Evolutionary conservation across 805 yeast genomes (phyloP).

Genomic region (Barnettozyma siamensis): DNA sequence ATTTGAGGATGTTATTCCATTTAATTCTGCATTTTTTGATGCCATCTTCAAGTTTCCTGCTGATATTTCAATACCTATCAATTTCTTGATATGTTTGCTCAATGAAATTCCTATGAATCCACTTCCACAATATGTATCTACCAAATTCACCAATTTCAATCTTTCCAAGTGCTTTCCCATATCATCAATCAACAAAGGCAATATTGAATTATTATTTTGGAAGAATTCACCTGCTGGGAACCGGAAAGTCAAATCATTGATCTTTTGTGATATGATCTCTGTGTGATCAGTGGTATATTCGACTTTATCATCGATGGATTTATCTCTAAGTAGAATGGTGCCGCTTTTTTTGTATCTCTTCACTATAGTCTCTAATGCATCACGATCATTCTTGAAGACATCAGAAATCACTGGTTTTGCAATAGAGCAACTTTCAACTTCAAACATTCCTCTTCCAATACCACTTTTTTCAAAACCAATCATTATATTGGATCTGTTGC

Average conservation of each 20-base stretch:
- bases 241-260: slow-evolving; percentile 66
- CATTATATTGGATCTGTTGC: slow-evolving; percentile 51
- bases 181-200: slow-evolving; percentile 74
- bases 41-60: slow-evolving; percentile 89
- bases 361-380: slow-evolving; percentile 37
- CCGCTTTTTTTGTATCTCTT: slow-evolving; percentile 68
- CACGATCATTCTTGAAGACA: slow-evolving; percentile 67
- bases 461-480: slow-evolving; percentile 76
- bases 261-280: slow-evolving; percentile 68
- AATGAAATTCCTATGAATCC: slow-evolving; percentile 88
- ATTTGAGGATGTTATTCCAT: slow-evolving; percentile 65
- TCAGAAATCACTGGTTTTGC: slow-evolving; percentile 75
- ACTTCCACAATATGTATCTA: slow-evolving; percentile 96
- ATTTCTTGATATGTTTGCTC: slow-evolving; percentile 63
- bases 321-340: slow-evolving; percentile 77
- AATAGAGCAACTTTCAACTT: slow-evolving; percentile 85
- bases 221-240: slow-evolving; percentile 96
- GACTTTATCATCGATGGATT: slow-evolving; percentile 38
- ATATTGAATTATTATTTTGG: slow-evolving; percentile 89
- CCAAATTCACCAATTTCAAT: slow-evolving; percentile 52
- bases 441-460: slow-evolving; percentile 42
- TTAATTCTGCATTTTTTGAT: slow-evolving; percentile 64
- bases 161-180: slow-evolving; percentile 58
- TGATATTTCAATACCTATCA: slow-evolving; percentile 89
- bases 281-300: slow-evolving; percentile 71